These are phyloP conservation scores for Mycosphaerella sp. DNA, from an alignment of 2,329 filamentous ascomycete genomes.

Conservation along the genomic window DNA sequence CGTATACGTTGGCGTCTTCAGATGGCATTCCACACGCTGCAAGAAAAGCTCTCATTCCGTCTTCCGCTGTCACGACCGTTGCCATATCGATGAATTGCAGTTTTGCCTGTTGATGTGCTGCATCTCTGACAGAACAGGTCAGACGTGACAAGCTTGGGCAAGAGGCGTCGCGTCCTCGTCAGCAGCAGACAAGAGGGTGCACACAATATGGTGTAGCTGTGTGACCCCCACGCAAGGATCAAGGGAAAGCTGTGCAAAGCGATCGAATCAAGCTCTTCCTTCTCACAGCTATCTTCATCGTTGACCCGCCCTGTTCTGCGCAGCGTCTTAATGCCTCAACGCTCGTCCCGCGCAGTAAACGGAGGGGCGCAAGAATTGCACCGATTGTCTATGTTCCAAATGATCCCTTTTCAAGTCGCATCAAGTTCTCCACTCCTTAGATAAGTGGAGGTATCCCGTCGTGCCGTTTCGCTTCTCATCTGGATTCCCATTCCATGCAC, in stretches of 20 bases:
- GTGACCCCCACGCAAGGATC: neutral
- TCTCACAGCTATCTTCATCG: neutral
- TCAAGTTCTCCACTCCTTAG: neutral
- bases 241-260: neutral
- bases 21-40: neutral
- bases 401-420: neutral
- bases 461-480: neutral
- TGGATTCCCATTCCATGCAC: neutral
- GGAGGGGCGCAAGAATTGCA: neutral
- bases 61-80: neutral
- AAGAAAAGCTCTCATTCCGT: neutral
- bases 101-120: neutral
- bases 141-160: neutral
- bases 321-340: neutral
- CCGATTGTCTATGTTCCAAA: neutral
- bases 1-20: conserved; percentile 1
- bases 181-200: neutral
- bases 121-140: neutral
- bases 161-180: neutral
- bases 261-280: conserved; percentile 5
- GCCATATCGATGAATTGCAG: neutral
- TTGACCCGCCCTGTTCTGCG: neutral
- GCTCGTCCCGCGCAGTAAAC: neutral
- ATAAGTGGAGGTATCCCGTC: neutral
- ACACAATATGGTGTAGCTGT: neutral